Percentiles rank a stretch among this genome's conserved stretches.
Evolutionary conservation across 345 rosid species (phyloP).

Genomic region (Arabidopsis thaliana): DNA sequence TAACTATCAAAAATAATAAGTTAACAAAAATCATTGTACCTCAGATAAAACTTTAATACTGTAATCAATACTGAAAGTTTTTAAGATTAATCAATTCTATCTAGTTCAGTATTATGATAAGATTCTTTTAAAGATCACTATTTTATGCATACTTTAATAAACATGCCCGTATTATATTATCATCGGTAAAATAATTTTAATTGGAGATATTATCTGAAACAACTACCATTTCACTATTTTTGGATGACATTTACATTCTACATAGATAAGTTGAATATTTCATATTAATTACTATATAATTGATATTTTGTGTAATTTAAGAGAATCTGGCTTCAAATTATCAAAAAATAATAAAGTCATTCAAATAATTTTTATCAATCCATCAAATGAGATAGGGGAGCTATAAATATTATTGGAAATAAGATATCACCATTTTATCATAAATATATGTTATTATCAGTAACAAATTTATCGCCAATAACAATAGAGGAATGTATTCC

Average conservation of each 20-base stretch:
- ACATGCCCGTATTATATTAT: not conserved
- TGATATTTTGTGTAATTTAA: not conserved
- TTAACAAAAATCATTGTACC: not conserved
- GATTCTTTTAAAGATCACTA: not conserved
- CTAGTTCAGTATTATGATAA: not conserved
- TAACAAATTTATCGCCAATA: not conserved
- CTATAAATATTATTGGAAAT: not conserved
- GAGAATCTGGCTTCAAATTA: not conserved
- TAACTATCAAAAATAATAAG: not conserved
- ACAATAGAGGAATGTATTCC: not conserved
- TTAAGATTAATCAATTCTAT: not conserved
- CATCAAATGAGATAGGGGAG: not conserved
- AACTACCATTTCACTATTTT: not conserved
- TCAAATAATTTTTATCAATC: not conserved
- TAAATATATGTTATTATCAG: not conserved
- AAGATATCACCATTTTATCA: not conserved
- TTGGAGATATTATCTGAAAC: not conserved
- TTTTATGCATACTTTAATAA: not conserved
- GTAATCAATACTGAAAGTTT: not conserved
- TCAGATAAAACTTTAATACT: not conserved
- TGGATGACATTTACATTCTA: conserved; percentile 1
- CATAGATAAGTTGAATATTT: not conserved
- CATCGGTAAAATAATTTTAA: not conserved
- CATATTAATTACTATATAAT: not conserved
- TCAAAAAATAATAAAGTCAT: not conserved